phyloP scores from a whole-genome alignment of 2,329 filamentous ascomycete species.

The Verticillium isaacii region DNA sequence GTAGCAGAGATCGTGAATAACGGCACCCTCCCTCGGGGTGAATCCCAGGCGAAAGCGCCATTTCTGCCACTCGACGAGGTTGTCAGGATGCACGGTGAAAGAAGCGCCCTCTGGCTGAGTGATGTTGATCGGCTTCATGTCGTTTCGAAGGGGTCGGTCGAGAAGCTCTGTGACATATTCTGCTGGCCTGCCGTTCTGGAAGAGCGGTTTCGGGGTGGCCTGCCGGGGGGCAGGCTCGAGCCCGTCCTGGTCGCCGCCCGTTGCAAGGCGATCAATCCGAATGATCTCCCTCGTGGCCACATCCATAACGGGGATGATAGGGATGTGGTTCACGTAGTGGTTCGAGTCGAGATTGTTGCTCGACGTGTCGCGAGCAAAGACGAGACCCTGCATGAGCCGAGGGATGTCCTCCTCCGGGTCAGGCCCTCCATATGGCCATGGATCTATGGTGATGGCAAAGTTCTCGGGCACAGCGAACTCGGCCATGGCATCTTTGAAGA shows the following conservation, averaged over 20 bases:
- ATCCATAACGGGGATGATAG: slow-evolving; percentile 56
- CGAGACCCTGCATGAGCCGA: slow-evolving; percentile 44
- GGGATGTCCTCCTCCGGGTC: slow-evolving; percentile 32
- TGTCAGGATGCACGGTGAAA: slow-evolving; percentile 50
- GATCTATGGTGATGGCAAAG: slow-evolving; percentile 40
- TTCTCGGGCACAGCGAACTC: slow-evolving; percentile 41
- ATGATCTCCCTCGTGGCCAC: slow-evolving; percentile 48
- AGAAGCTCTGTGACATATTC: slow-evolving; percentile 50
- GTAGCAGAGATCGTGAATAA: slow-evolving; percentile 66
- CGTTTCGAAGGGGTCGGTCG: slow-evolving; percentile 38
- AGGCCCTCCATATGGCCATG: slow-evolving; percentile 61
- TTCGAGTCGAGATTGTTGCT: slow-evolving; percentile 50
- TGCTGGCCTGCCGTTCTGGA: slow-evolving; percentile 32
- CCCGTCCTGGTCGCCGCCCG: slow-evolving; percentile 39
- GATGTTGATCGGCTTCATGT: slow-evolving; percentile 67
- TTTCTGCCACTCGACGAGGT: slow-evolving; percentile 56
- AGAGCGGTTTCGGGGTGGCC: slow-evolving; percentile 37
- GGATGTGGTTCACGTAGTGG: slow-evolving; percentile 58
- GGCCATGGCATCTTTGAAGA: slow-evolving; percentile 41
- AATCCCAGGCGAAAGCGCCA: slow-evolving; percentile 67
- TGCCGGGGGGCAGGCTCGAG: slow-evolving; percentile 27
- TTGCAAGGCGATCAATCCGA: slow-evolving; percentile 53
- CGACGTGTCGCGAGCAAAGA: slow-evolving; percentile 38
- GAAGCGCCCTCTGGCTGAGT: slow-evolving; percentile 65
- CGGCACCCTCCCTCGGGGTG: slow-evolving; percentile 65